phyloP scores from a whole-genome alignment of 108 stramenopile species.

The Seminavis robusta region DNA sequence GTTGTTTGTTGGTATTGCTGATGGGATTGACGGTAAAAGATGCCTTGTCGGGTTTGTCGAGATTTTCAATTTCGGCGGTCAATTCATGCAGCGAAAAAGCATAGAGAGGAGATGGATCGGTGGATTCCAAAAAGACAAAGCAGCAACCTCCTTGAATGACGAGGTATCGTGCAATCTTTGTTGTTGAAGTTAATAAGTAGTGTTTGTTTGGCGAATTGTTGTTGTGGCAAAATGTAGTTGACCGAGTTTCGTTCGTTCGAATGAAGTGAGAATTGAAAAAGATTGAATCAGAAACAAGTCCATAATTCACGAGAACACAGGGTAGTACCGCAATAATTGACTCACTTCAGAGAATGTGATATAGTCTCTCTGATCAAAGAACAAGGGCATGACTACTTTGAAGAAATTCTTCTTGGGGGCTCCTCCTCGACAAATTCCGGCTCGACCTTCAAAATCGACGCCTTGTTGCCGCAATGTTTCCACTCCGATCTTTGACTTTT shows the following conservation, averaged over 20 bases:
- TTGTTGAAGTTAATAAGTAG: too few species aligned
- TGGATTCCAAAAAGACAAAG: slow-evolving; percentile 51
- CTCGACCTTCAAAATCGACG: slow-evolving; percentile 46
- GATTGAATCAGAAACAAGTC: too few species aligned
- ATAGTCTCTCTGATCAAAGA: slow-evolving; percentile 56
- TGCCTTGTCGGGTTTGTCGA: slow-evolving; percentile 36
- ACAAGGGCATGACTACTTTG: slow-evolving; percentile 24
- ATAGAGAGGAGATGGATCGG: slow-evolving; percentile 55
- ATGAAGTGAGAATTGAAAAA: too few species aligned
- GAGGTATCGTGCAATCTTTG: too few species aligned
- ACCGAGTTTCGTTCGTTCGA: too few species aligned
- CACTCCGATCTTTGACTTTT: slow-evolving; percentile 13
- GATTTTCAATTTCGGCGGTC: slow-evolving; percentile 49
- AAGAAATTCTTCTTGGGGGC: slow-evolving; percentile 38
- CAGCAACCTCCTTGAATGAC: slow-evolving; percentile 36
- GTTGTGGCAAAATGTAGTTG: too few species aligned
- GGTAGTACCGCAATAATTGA: too few species aligned
- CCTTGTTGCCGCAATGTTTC: slow-evolving; percentile 32
- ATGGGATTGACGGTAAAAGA: slow-evolving; percentile 54
- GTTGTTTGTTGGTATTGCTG: slow-evolving; percentile 26
- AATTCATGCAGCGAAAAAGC: slow-evolving; percentile 40
- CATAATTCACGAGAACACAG: too few species aligned
- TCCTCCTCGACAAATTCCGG: slow-evolving; percentile 45
- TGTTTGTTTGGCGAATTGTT: too few species aligned
- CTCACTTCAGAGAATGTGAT: slow-evolving; percentile 61